Base-by-base conservation (phyloP, 805 yeast species). In the Kuraishia capsulata region DNA sequence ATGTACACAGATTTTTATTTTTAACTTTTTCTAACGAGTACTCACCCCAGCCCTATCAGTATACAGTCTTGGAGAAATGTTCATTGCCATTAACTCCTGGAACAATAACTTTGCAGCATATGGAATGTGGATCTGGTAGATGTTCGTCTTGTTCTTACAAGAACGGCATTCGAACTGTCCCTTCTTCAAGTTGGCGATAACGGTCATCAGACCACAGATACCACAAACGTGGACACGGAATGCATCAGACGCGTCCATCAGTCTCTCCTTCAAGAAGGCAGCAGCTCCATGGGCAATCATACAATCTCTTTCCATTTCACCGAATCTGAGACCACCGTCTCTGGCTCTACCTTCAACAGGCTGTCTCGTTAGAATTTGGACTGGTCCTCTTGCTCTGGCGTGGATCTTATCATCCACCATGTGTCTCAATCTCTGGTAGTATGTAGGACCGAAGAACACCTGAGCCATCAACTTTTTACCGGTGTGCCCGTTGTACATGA, bases 251-350 rank as follows among this genome's bases (percentile, higher is more conserved):
- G 97, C 96, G 64, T 92, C 97, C 97, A 92, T 90, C 61, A 92
- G 71, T 61, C 99, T 76, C 67, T 92, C 99, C 64, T 90, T 88
- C 68, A 92, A 75, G 71, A 92, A 90, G 5, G 97, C 94, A 3
- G 98, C 97, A 11, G 97, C 97, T 61, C 99, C 99, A 59, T 92
- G 97, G 2, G 99, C 98, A 71, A 92, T 92, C 97, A 92, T 90
- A 82, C 99, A 92, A 73, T 92, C 99, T 71, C 99, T 86, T 67
- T 92, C 99, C 99, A 92, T 92, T 65, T 90, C 98, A 56, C 98
- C 98, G 76, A 90, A 89, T 65, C 98, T 86, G 61, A 90, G 71
- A 52, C 98, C 98, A 77, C 98, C 98, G 64, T 92, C 97, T 67
- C 98, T 79, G 14, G 97, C 88, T 64, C 98, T 81, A 78, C 98